Evolutionary conservation across 2,329 filamentous ascomycete species (phyloP), one percentile per base, ranked within the genome.

Genomic region (Pseudogymnoascus pannorum): DNA sequence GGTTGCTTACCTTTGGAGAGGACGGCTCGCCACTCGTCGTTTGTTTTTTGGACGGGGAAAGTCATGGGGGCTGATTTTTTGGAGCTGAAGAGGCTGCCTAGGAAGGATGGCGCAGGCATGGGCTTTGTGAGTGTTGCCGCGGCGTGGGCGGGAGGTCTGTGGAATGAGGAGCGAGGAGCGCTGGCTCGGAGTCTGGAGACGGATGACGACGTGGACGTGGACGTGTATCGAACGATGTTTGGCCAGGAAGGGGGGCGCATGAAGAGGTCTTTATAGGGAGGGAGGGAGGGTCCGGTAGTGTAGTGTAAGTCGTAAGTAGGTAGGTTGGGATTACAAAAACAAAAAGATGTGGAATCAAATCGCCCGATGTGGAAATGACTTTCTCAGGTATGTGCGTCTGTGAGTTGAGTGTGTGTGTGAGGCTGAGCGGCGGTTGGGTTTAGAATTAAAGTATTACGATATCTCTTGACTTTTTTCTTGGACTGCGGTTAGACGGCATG

Each of bases 21-120:
- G 62, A 96, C 84, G 7, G 93, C 89, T 67, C 86, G 88, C 94
- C 94, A 99, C 77, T 97, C 92, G 61, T 90, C 84, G 20, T 92
- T 82, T 38, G 79, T 83, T 75, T 92, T 90, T 73, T 94, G 77
- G 59, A 94, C 84, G n/a, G 94, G 91, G 69, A 88, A 92, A 44
- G 85, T 82, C 80, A 88, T 90, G 65, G 76, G 78, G 59, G 79
- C 78, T 61, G 78, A 75, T 22, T 80, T 78, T 42, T 76, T 78
- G 44, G 77, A 73, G 59, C 82, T 86, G 70, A 96, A 96, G 1
- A 96, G 77, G 61, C 87, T 85, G 67, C 89, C 81, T 36, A 96
- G 70, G 67, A 96, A 90, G 1, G 92, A 88, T 69, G 96, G 87
- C 1, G 82, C 82, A 60, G 90, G 87, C 84, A 93, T 91, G 68